A percentile compares a stretch with the other conserved stretches of the same genome.
phyloP scores from a whole-genome alignment of 352 stramenopile species.

The Phytophthora hybrid region DNA sequence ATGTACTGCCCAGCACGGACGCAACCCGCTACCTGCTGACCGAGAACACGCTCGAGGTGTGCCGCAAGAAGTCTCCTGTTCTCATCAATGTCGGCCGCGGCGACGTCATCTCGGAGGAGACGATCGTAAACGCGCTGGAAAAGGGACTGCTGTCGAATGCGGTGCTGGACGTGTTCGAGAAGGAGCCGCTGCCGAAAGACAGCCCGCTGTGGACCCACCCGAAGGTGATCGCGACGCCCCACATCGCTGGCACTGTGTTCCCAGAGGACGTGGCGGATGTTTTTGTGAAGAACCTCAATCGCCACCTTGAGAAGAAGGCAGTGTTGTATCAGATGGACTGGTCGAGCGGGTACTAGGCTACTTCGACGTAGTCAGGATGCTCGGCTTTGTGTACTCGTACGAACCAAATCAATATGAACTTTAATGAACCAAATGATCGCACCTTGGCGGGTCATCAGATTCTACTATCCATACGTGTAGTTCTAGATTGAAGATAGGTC shows the following conservation, averaged over 20 bases:
- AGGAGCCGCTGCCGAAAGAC: constrained; percentile 50
- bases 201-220: constrained; percentile 74
- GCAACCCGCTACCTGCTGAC: constrained; percentile 77
- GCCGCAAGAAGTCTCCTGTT: constrained; percentile 62
- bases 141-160: constrained; percentile 63
- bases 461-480: no score
- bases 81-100: constrained; percentile 92
- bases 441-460: no score
- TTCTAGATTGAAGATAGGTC: no score
- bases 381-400: background rate
- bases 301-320: constrained; percentile 40
- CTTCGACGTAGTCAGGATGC: background rate
- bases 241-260: constrained; percentile 83
- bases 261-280: constrained; percentile 79
- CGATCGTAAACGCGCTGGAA: constrained; percentile 74
- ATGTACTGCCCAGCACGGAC: constrained; percentile 81
- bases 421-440: no score
- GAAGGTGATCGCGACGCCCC: constrained; percentile 79
- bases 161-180: constrained; percentile 67
- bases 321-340: constrained; percentile 62
- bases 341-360: constrained; percentile 53
- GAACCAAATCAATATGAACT: background rate
- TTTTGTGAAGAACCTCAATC: constrained; percentile 69
- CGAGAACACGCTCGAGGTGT: constrained; percentile 53
- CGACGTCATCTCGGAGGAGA: constrained; percentile 74